Conservation (phyloP, 2,329 filamentous ascomycete species). For the Neospermospora avenae region DNA sequence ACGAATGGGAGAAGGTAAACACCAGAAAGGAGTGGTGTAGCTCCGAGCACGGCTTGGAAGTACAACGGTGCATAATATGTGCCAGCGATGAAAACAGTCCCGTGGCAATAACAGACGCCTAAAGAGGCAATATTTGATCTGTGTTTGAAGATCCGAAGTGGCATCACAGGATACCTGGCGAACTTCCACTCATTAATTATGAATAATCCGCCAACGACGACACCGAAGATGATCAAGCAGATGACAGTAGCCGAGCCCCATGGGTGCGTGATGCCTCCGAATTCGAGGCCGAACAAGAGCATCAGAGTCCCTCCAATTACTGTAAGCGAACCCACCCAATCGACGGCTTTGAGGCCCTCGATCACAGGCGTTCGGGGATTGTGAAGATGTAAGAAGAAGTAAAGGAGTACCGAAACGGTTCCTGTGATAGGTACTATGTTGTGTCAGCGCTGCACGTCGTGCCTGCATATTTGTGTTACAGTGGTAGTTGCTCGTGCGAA, state of each 20-base stretch:
- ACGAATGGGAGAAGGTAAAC: slow-evolving; percentile 73
- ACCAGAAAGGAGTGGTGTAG: slow-evolving; percentile 64
- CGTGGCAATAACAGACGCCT: slow-evolving; percentile 68
- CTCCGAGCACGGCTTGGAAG: slow-evolving; percentile 57
- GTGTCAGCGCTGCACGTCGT: background rate
- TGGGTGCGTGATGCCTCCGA: slow-evolving; percentile 72
- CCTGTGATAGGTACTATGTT: slow-evolving; percentile 29
- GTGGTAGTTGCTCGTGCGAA: too few species aligned
- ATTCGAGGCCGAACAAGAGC: slow-evolving; percentile 82
- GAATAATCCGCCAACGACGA: slow-evolving; percentile 57
- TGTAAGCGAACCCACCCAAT: slow-evolving; percentile 58
- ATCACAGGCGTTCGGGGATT: slow-evolving; percentile 61
- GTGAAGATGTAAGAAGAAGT: slow-evolving; percentile 64
- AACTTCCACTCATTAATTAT: slow-evolving; percentile 68
- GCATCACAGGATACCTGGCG: slow-evolving; percentile 76
- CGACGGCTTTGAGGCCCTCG: slow-evolving; percentile 58
- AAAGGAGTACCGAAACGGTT: slow-evolving; percentile 46
- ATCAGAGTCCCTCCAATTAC: slow-evolving; percentile 74
- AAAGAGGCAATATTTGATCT: slow-evolving; percentile 65
- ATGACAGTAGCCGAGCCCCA: slow-evolving; percentile 40
- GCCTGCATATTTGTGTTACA: background rate
- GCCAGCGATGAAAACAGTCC: slow-evolving; percentile 42
- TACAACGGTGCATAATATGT: slow-evolving; percentile 52
- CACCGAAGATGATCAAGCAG: slow-evolving; percentile 56
- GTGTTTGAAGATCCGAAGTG: slow-evolving; percentile 62